Base-by-base conservation (phyloP, 1,284 basidiomycete genomes). In the Rhodotorula mucilaginosa region DNA sequence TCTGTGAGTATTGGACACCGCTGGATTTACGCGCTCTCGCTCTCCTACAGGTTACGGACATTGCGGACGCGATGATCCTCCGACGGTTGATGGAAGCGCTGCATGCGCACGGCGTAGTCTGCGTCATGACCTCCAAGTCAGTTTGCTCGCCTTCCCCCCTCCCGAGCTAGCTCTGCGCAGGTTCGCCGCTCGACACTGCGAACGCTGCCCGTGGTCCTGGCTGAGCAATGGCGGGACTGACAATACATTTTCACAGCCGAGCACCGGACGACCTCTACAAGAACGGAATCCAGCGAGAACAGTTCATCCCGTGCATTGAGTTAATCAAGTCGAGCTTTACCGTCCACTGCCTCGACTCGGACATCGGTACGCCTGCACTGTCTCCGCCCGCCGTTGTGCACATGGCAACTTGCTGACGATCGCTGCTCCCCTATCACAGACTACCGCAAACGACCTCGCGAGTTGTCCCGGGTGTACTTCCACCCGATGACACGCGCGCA, bases 41-140 rank as follows among this genome's bases (percentile, higher is more conserved):
- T 34, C 7, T 34, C 34, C 34, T 7, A 34, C 34, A 91, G 89
- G 93, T 99, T 16, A 97, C 95, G 19, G 96, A 99, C 82, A 99
- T 99, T 76, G 96, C 92, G 26, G 95, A 98, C 78, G 97, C 97
- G 18, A 99, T 99, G 97, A 94, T 99, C 72, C 85, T 99, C 47
- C 86, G 96, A 44, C 87, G 93, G 64, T 83, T 99, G 29, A 84
- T 99, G 58, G 95, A 98, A 81, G 85, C 86, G 39, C 83, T 99
- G 76, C 84, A 94, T 65, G 89, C 89, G 61, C 89, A 90, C 76
- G 97, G 97, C 12, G 94, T 98, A 5, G 89, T 99, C 34, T 92
- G 88, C 78, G 89, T 99, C 60, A 92, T 97, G 85, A 99, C 97
- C 0, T 97, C 93, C 65, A 99, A 99, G 94, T 96, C 74, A 80